Evolutionary conservation across 495 filamentous ascomycete species (phyloP), one percentile per base, ranked within the genome.

Genomic region (Tetracladium marchalianum): DNA sequence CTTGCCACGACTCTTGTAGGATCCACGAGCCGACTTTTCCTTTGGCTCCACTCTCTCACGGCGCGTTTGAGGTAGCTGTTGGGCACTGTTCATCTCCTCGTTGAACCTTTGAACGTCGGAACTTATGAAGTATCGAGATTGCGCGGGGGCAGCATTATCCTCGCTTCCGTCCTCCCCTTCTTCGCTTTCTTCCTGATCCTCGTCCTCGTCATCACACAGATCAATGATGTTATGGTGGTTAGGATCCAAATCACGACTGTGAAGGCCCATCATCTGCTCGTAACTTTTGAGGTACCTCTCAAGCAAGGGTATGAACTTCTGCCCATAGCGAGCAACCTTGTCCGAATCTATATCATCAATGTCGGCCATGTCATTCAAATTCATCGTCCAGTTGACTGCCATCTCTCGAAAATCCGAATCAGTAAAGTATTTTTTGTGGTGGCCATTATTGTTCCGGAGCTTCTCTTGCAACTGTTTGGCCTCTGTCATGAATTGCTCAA

Each of bases 391-490:
- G 24, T 66, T 55, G 35, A 95, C 84, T 5, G 78, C 87, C 82
- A 98, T 95, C 55, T 87, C 81, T 19, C 88, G 81, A 42, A 93
- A 67, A 1, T 86, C 69, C 22, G 71, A 72, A 55, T 95, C 87
- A 0, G 81, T 81, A 60, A 97, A 97, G 18, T 76, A 61, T 2
- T 84, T 70, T 10, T 81, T 77, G 15, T 86, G 66, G 22, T 27
- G n/a, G 10, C 65, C 59, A 35, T 79, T 81, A 9, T 70, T 63
- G 39, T 81, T 71, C 44, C 87, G 72, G 19, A 96, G 66, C 44
- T 80, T 70, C 51, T 81, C 75, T 51, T 82, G 77, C 34, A 77
- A 55, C 18, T 68, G 58, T 58, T 81, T 83, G 0, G 86, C 90
- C n/a, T 82, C 72, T 11, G 81, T 71, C 10, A 93, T 71, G 41